Base-by-base conservation (phyloP, 2,329 filamentous ascomycete species). In the Dothideomycetidae sp. region DNA sequence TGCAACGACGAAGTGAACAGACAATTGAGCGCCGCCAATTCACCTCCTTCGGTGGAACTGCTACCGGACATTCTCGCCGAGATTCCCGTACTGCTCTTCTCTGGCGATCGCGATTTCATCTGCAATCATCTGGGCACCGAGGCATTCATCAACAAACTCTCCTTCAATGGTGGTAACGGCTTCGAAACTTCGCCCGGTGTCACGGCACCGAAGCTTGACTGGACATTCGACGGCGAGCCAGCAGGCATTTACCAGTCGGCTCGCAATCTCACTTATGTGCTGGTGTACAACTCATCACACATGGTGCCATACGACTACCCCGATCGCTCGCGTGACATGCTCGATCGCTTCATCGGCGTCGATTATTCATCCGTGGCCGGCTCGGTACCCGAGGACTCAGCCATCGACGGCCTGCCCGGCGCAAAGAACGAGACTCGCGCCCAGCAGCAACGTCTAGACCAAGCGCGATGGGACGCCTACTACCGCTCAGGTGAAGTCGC, bases 291-390 rank as follows among this genome's bases (percentile, higher is more conserved):
- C 57, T 77, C 84, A 11, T 93, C 82, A 34, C 90, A 98, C 59
- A 98, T 98, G 90, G 90, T 98, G 1, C 92, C 90, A 1, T 96
- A 90, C 53, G 88, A 98, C 58, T 81, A 81, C 50, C 78, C 88
- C 1, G 76, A 84, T 33, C 78, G 85, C 43, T 81, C 78, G 13
- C 75, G 88, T 44, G 90, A 96, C 56, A 98, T 98, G 90, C 75
- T 98, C 11, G 88, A 98, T 59, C 81, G 90, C 29, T 93, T 98
- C 62, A 84, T 96, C 71, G 74, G 75, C 33, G 83, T 98, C 29
- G 85, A 96, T 53, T 92, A 96, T 47, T 80, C 74, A 49, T 79
- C 73, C 52, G 92, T 94, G 46, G 88, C 88, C 41, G 86, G 83
- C 35, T 63, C 65, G 36, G 28, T 15, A 10, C 83, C 85, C 0